A percentile compares a stretch with the other conserved stretches of the same genome.
Evolutionary conservation across 495 filamentous ascomycete species (phyloP).

Genomic region (Aspergillus funiculosus): DNA sequence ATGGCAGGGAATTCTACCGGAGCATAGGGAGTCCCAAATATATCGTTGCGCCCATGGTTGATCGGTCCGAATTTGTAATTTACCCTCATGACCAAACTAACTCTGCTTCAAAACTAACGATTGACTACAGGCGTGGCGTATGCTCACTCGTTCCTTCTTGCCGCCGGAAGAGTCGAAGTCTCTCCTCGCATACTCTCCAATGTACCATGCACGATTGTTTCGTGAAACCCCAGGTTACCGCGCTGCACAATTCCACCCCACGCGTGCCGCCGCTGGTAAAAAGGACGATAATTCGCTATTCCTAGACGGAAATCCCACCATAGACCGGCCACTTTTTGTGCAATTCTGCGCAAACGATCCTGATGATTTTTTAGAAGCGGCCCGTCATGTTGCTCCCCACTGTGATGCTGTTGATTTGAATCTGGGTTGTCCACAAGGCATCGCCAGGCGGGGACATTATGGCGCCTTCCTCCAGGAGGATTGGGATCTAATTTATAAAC

Average conservation of each 20-base stretch:
- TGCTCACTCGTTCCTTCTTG: conserved; percentile 88
- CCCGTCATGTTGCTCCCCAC: conserved; percentile 66
- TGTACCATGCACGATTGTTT: conserved; percentile 90
- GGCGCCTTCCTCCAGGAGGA: conserved; percentile 94
- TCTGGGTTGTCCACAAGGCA: conserved; percentile 95
- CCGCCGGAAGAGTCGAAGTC: conserved; percentile 50
- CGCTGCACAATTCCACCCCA: conserved; percentile 68
- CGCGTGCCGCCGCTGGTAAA: conserved; percentile 35
- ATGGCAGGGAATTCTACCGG: conserved; percentile 85
- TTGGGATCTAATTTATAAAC: conserved; percentile 67
- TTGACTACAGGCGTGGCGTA: conserved; percentile 74
- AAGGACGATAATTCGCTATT: conserved; percentile 36
- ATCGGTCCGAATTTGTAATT: conserved; percentile 92
- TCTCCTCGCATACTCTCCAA: conserved; percentile 82
- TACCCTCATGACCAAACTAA: not conserved
- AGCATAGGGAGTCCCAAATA: conserved; percentile 86
- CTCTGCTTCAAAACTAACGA: conserved; percentile 15
- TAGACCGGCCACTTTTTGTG: conserved; percentile 86
- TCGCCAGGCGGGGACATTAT: conserved; percentile 84
- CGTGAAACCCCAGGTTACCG: conserved; percentile 69
- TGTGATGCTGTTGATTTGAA: conserved; percentile 97
- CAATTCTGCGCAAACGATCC: conserved; percentile 96
- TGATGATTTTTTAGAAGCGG: conserved; percentile 67
- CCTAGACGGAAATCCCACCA: conserved; percentile 77
- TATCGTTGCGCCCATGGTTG: conserved; percentile 95